Evolutionary conservation across 345 rosid genomes (phyloP).

Genomic region (Salix koriyanagi): DNA sequence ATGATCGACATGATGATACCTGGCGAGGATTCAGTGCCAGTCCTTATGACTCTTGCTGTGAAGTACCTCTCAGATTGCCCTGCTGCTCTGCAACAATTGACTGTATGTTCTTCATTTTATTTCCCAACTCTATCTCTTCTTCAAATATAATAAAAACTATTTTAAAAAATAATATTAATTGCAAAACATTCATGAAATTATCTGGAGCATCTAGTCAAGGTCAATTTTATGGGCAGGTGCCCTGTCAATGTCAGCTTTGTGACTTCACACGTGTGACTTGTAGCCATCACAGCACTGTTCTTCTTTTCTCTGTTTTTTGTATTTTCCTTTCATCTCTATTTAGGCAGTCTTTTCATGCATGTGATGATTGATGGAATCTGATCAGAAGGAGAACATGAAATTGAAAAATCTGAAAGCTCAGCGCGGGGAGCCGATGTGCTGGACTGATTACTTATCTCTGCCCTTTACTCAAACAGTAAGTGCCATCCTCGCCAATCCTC

Average conservation of each 20-base stretch:
- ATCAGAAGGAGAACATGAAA: constrained; percentile 79
- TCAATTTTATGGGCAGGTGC: constrained; percentile 8
- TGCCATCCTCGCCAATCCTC: neutral
- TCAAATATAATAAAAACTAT: too few relatives aligned
- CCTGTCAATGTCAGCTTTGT: neutral
- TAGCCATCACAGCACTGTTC: constrained; percentile 1
- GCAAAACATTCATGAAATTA: too few relatives aligned
- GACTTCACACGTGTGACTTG: constrained; percentile 14
- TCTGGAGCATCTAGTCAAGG: neutral
- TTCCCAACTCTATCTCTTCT: too few relatives aligned
- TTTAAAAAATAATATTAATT: too few relatives aligned
- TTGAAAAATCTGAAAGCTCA: constrained; percentile 60
- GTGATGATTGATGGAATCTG: neutral
- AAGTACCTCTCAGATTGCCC: constrained; percentile 86
- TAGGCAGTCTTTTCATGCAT: neutral
- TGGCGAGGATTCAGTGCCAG: constrained; percentile 95
- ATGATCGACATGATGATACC: constrained; percentile 99
- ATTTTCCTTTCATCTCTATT: neutral
- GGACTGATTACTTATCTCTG: constrained; percentile 79
- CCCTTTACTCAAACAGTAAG: constrained; percentile 83
- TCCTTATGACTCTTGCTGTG: constrained; percentile 83
- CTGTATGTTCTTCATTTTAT: neutral
- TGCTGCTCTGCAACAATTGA: constrained; percentile 59
- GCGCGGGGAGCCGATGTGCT: constrained; percentile 54
- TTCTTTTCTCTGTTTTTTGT: neutral